phyloP scores from a whole-genome alignment of 345 rosid species.

The Populus euphratica region DNA sequence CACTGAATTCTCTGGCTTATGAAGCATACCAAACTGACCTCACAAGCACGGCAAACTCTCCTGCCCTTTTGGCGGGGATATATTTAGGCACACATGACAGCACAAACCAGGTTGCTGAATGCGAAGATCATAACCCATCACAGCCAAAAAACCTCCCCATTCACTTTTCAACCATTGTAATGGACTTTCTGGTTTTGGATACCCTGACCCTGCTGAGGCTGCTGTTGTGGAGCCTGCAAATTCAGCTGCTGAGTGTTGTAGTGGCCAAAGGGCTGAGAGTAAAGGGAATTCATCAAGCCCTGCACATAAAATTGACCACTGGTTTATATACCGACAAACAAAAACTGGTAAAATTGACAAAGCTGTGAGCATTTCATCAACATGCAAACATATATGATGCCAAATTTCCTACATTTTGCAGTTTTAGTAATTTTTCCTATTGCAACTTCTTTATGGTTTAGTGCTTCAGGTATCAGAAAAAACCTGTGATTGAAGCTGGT shows the following conservation, averaged over 20 bases:
- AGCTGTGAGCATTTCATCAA: background rate
- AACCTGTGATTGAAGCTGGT: slow-evolving; percentile 90
- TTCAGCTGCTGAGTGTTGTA: slow-evolving; percentile 77
- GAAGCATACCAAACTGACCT: slow-evolving; percentile 34
- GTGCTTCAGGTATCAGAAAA: slow-evolving; percentile 5
- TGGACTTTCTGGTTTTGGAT: slow-evolving; percentile 79
- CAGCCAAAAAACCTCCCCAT: slow-evolving; percentile 19
- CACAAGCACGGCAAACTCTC: slow-evolving; percentile 25
- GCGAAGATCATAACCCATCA: slow-evolving; percentile 70
- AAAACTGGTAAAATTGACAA: background rate
- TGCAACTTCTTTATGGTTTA: background rate
- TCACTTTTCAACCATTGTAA: slow-evolving; percentile 63
- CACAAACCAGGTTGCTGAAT: slow-evolving; percentile 73
- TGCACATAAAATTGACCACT: slow-evolving; percentile 25
- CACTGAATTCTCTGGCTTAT: slow-evolving; percentile 6
- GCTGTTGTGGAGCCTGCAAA: slow-evolving; percentile 60
- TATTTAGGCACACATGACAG: slow-evolving; percentile 53
- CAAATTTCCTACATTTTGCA: background rate
- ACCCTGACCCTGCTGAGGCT: slow-evolving; percentile 71
- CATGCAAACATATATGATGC: background rate
- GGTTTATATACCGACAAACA: background rate
- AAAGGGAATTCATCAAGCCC: slow-evolving; percentile 90
- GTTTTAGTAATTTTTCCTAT: background rate
- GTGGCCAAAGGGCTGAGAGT: slow-evolving; percentile 87
- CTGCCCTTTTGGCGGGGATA: slow-evolving; percentile 21